Evolutionary conservation across 1,139 yeast genomes (phyloP).

Genomic region (Wickerhamomyces sp.): DNA sequence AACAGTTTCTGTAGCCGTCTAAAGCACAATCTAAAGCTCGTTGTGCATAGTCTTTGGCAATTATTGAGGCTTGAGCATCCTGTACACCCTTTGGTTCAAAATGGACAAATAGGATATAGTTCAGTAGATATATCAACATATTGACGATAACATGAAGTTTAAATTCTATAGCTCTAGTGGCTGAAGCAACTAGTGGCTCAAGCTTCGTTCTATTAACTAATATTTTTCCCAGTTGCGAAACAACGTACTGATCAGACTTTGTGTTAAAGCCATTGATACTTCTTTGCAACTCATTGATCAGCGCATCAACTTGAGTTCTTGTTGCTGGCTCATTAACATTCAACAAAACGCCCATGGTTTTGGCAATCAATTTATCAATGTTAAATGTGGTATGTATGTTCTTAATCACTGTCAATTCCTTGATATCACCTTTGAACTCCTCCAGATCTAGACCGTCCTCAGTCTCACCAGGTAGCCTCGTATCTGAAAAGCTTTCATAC

Average conservation of each 20-base stretch:
- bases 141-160: slow-evolving; percentile 36
- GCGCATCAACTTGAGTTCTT: slow-evolving; percentile 30
- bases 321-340: slow-evolving; percentile 33
- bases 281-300: slow-evolving; percentile 28
- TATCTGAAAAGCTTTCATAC: slow-evolving; percentile 26
- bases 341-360: slow-evolving; percentile 31
- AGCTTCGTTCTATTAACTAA: slow-evolving; percentile 19
- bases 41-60: slow-evolving; percentile 35
- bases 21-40: slow-evolving; percentile 34
- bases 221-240: slow-evolving; percentile 33
- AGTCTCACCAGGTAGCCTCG: slow-evolving; percentile 26
- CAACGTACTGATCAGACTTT: slow-evolving; percentile 25
- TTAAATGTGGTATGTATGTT: slow-evolving; percentile 30
- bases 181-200: slow-evolving; percentile 21
- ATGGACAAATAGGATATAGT: slow-evolving; percentile 41
- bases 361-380: slow-evolving; percentile 30
- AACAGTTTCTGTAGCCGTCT: slow-evolving; percentile 36
- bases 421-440: slow-evolving; percentile 24
- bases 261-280: slow-evolving; percentile 28
- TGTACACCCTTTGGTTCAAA: slow-evolving; percentile 38
- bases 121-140: slow-evolving; percentile 40
- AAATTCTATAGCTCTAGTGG: slow-evolving; percentile 33
- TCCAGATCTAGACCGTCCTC: slow-evolving; percentile 20
- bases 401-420: slow-evolving; percentile 31
- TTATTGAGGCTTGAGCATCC: slow-evolving; percentile 27